phyloP scores from a whole-genome alignment of 768 basidiomycete genomes.

The Phlebiopsis flavidoalba region DNA sequence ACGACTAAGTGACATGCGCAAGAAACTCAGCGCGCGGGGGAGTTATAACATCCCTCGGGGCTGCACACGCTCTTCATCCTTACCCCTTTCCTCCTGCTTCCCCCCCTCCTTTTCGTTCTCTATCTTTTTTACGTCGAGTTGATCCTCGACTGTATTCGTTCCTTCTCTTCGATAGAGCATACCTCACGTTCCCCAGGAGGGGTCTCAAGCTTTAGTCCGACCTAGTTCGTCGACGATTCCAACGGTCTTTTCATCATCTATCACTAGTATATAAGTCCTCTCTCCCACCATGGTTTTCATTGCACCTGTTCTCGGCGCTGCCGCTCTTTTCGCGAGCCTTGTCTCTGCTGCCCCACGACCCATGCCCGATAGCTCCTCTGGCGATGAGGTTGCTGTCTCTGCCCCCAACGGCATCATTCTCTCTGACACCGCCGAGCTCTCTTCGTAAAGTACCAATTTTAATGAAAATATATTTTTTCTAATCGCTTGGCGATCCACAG shows the following conservation, averaged over 20 bases:
- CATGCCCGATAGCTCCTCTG: conserved; percentile 28
- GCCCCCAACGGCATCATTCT: conserved; percentile 41
- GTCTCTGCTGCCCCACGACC: conserved; percentile 44
- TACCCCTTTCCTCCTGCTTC: conserved; percentile 24
- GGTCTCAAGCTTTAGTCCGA: conserved; percentile 37
- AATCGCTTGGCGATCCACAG: conserved; percentile 4
- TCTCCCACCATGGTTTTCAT: conserved; percentile 55
- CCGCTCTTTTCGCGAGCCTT: conserved; percentile 47
- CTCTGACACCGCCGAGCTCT: conserved; percentile 33
- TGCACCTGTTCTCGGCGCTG: conserved; percentile 48
- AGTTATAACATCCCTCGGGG: conserved; percentile 2
- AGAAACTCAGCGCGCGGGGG: neutral
- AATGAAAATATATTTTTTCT: neutral
- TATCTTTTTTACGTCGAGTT: conserved; percentile 51
- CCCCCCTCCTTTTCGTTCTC: conserved; percentile 27
- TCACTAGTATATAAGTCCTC: conserved; percentile 10
- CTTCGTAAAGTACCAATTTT: conserved; percentile 28
- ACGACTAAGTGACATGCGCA: conserved; percentile 7
- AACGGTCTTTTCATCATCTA: conserved; percentile 36
- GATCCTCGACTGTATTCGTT: conserved; percentile 60
- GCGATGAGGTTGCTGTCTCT: conserved; percentile 34
- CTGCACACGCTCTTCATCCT: conserved; percentile 4
- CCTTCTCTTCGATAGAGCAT: conserved; percentile 67
- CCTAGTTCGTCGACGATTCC: conserved; percentile 38
- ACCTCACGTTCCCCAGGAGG: conserved; percentile 55